phyloP scores from a whole-genome alignment of 106 monocot genomes.

The Apostasia shenzhenica region DNA sequence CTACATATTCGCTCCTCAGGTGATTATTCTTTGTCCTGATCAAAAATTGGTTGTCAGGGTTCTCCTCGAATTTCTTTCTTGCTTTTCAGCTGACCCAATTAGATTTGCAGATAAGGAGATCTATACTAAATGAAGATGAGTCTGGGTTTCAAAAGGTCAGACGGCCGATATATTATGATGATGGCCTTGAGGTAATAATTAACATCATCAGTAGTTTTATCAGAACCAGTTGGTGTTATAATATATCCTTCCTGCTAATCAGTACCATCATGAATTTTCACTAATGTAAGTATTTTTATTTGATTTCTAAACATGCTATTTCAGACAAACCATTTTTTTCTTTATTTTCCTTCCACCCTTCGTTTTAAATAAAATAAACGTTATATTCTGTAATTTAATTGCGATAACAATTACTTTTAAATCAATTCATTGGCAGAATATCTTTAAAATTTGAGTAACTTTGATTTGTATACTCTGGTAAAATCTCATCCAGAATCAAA shows the following conservation, averaged over 20 bases:
- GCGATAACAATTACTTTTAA: too few relatives aligned
- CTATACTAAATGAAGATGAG: slow-evolving; percentile 79
- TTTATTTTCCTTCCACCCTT: too few relatives aligned
- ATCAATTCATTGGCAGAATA: too few relatives aligned
- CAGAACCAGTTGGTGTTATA: not conserved
- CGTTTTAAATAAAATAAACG: too few relatives aligned
- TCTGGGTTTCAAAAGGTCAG: slow-evolving; percentile 63
- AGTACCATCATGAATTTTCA: not conserved
- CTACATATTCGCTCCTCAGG: slow-evolving; percentile 92
- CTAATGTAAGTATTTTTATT: not conserved
- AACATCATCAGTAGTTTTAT: not conserved
- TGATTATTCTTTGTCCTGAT: slow-evolving; percentile 8
- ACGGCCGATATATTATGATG: slow-evolving; percentile 64
- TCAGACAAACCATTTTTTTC: too few relatives aligned
- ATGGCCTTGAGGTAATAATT: slow-evolving; percentile 61
- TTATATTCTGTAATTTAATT: too few relatives aligned
- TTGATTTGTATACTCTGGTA: too few relatives aligned
- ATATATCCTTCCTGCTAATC: not conserved
- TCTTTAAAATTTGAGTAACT: too few relatives aligned
- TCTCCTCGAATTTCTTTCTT: not conserved
- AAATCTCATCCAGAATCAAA: too few relatives aligned
- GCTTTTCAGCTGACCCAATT: not conserved
- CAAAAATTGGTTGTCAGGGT: not conserved
- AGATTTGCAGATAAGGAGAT: slow-evolving; percentile 61
- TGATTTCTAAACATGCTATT: not conserved